phyloP scores from a whole-genome alignment of 2,329 filamentous ascomycete species.

The Penicillium freii region DNA sequence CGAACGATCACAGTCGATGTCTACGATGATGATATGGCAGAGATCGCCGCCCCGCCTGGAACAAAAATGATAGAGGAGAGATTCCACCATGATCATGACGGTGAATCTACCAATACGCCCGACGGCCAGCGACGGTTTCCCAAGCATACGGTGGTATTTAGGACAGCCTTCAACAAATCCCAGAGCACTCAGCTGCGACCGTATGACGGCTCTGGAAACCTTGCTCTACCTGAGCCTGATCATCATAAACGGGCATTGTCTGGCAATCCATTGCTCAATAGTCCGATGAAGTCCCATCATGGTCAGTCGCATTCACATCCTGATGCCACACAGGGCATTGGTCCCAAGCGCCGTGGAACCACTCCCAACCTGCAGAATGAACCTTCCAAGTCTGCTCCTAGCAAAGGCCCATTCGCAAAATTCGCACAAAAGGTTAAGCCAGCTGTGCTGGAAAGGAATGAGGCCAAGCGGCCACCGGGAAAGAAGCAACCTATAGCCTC shows the following conservation, averaged over 20 bases:
- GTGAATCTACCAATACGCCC: conserved; percentile 42
- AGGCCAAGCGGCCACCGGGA: conserved; percentile 18
- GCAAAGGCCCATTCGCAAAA: conserved; percentile 32
- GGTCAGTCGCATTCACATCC: background rate
- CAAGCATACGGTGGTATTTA: conserved; percentile 47
- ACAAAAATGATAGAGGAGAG: conserved; percentile 48
- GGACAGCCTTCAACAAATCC: conserved; percentile 44
- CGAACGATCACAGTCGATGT: conserved; percentile 50
- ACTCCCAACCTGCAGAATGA: conserved; percentile 20
- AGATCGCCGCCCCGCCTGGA: conserved; percentile 47
- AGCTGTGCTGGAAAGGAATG: conserved; percentile 26
- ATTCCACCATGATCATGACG: conserved; percentile 49
- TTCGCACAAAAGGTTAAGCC: conserved; percentile 38
- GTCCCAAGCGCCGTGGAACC: conserved; percentile 3
- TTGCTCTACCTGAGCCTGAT: conserved; percentile 1
- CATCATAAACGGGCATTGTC: background rate
- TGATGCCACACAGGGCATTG: conserved; percentile 1
- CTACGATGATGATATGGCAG: conserved; percentile 42
- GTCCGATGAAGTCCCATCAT: background rate
- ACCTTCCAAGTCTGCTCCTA: conserved; percentile 24
- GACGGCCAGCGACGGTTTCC: conserved; percentile 35
- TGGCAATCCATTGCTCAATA: background rate
- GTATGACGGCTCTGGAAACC: conserved; percentile 4
- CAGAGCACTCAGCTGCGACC: conserved; percentile 39
- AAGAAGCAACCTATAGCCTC: conserved; percentile 22